A percentile compares a stretch with the other conserved stretches of the same genome.
Conservation (phyloP, 257 asterid genomes). For the Solanum raphanifolium region DNA sequence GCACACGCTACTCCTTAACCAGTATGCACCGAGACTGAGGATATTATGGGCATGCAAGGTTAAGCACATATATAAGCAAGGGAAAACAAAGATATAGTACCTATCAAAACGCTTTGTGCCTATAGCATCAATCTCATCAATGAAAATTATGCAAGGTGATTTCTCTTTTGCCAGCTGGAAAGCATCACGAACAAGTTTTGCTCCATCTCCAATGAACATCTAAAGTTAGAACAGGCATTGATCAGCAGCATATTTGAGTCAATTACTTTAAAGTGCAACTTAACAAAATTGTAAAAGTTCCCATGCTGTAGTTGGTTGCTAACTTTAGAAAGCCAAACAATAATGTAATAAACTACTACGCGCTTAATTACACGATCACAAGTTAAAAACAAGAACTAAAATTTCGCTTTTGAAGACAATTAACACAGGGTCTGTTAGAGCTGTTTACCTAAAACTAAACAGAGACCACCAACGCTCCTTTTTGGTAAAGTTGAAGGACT, state of each 20-base stretch:
- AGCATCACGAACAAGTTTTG: conserved; percentile 94
- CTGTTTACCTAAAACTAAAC: background rate
- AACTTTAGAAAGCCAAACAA: background rate
- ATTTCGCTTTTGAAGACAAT: background rate
- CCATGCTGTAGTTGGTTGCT: background rate
- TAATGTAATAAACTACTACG: background rate
- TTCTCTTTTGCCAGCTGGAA: conserved; percentile 90
- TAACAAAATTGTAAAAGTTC: background rate
- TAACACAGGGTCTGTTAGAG: background rate
- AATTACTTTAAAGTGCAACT: background rate
- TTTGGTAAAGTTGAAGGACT: background rate
- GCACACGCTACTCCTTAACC: background rate
- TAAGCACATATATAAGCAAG: background rate
- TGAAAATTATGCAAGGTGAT: conserved; percentile 89
- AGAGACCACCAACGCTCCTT: background rate
- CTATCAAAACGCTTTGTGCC: conserved; percentile 92
- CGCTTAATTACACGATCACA: background rate
- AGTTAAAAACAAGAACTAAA: background rate
- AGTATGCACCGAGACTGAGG: background rate
- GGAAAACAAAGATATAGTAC: conserved; percentile 14
- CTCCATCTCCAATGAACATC: conserved; percentile 92
- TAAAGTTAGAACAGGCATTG: conserved; percentile 14
- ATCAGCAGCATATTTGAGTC: background rate
- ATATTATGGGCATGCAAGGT: background rate
- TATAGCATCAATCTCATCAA: conserved; percentile 93